phyloP scores from a whole-genome alignment of 768 basidiomycete species.

The Leccinum obscurum region DNA sequence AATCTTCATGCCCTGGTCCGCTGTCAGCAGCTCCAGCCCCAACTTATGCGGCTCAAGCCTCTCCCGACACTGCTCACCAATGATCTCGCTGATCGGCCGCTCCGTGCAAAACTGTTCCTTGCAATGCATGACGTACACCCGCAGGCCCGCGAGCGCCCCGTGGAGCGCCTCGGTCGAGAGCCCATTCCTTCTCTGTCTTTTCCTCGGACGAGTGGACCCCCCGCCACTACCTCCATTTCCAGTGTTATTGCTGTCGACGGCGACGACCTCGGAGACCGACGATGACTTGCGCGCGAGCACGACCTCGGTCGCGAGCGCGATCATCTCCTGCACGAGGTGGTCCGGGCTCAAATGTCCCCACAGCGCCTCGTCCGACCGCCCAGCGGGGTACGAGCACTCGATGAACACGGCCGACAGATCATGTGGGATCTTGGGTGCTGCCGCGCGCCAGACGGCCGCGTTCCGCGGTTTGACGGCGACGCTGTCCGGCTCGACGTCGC shows the following conservation, averaged over 20 bases:
- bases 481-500: slow-evolving; percentile 89
- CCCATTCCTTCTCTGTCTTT: slow-evolving; percentile 40
- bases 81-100: slow-evolving; percentile 59
- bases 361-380: slow-evolving; percentile 62
- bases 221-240: background rate
- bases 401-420: slow-evolving; percentile 82
- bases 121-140: slow-evolving; percentile 84
- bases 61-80: slow-evolving; percentile 68
- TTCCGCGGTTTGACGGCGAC: slow-evolving; percentile 62
- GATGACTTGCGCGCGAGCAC: slow-evolving; percentile 39
- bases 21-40: slow-evolving; percentile 69
- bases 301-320: slow-evolving; percentile 67
- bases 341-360: slow-evolving; percentile 88
- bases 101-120: slow-evolving; percentile 67
- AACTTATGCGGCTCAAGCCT: slow-evolving; percentile 62
- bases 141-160: slow-evolving; percentile 56
- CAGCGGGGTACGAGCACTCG: slow-evolving; percentile 88
- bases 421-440: slow-evolving; percentile 73
- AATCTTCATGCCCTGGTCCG: slow-evolving; percentile 80
- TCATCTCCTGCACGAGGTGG: slow-evolving; percentile 75
- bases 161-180: slow-evolving; percentile 44
- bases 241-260: background rate
- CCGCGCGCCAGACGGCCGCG: slow-evolving; percentile 74
- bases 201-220: slow-evolving; percentile 25
- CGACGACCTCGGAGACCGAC: background rate